phyloP scores from a whole-genome alignment of 345 rosid genomes.

The Lepidium didymum region DNA sequence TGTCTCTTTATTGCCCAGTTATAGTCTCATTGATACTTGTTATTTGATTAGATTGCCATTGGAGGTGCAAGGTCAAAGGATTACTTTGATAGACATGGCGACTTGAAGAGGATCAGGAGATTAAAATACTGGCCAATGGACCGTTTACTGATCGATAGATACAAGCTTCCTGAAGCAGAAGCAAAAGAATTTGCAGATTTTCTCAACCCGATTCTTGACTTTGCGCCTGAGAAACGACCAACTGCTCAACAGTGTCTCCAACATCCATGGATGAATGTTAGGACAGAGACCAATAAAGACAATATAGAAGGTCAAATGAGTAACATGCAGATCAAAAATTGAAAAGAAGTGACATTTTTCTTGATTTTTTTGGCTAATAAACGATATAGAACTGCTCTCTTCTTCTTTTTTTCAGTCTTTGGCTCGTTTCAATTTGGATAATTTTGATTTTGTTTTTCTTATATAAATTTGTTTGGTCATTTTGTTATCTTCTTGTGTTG shows the following conservation, averaged over 20 bases:
- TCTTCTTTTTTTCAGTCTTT: background rate
- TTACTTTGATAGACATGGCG: conserved; percentile 89
- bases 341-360: background rate
- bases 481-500: background rate
- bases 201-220: conserved; percentile 68
- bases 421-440: conserved; percentile 4
- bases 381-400: conserved; percentile 9
- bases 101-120: conserved; percentile 90
- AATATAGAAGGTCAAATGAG: conserved; percentile 13
- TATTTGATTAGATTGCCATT: conserved; percentile 57
- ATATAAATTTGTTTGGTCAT: background rate
- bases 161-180: conserved; percentile 58
- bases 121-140: conserved; percentile 80
- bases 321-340: conserved; percentile 18
- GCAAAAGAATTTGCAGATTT: conserved; percentile 69
- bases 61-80: conserved; percentile 89
- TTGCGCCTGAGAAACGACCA: conserved; percentile 94
- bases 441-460: background rate
- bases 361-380: background rate
- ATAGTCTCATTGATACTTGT: background rate
- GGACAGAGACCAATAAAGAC: conserved; percentile 12
- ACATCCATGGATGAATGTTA: conserved; percentile 73
- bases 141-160: conserved; percentile 63
- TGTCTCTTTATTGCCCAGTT: background rate
- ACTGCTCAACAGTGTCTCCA: conserved; percentile 85